Base-by-base conservation (phyloP, 805 yeast species). In the Nakazawaea peltata region DNA sequence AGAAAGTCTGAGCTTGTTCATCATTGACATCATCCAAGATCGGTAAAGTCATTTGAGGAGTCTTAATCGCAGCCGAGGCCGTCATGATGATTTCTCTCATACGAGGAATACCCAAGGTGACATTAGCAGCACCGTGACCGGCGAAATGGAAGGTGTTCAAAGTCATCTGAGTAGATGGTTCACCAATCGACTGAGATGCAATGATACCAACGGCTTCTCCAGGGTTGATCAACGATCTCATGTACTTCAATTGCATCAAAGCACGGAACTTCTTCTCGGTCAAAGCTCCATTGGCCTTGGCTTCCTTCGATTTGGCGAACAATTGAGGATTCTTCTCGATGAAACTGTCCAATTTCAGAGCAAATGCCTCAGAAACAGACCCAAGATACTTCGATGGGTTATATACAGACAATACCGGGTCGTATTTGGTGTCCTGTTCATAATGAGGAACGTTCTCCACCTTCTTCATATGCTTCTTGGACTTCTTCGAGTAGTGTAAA, bases 61-160 rank as follows among this genome's bases (percentile, higher is more conserved):
- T 92, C 67, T 86, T 85, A 53, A 92, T 92, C 32, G 82, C 64
- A 16, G 95, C 77, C 41, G 96, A 85, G 15, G 99, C 99, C 10
- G 99, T 94, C 99, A 92, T 92, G 57, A 92, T 87, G 60, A 92
- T 92, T 73, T 92, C 99, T 76, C 99, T 82, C 85, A 92, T 79
- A 76, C 99, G 95, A 28, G 99, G 99, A 56, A 92, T 92, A 82
- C 99, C 99, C 51, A 92, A 71, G 0, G 99, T 92, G 45, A 92
- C 99, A 63, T 92, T 92, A 30, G 98, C 98, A 40, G 98, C 99
- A 77, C 99, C 99, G 66, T 94, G 98, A 59, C 99, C 99, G 50
- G 99, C 99, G 54, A 92, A 92, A 69, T 92, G 98, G 85, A 90
- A 90, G 41, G 94, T 82, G 56, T 82, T 82, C 53, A 82, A 74